Conservation (phyloP, 805 yeast genomes). For the Yamadazyma olivae region DNA sequence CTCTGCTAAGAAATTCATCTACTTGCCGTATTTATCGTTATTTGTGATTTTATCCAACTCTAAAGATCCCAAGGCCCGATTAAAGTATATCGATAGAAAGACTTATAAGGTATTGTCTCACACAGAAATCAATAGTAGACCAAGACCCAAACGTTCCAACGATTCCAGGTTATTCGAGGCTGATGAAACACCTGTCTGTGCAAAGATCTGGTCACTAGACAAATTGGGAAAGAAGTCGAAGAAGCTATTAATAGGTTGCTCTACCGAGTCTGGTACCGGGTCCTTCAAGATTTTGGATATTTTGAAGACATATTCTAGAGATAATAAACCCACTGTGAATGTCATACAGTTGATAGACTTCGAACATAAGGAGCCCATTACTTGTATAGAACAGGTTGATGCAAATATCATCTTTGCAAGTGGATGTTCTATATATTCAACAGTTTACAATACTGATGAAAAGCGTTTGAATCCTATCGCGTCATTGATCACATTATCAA, state of each 20-base stretch:
- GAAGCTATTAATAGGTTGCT: conserved; percentile 24
- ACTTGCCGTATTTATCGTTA: conserved; percentile 22
- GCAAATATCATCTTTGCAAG: conserved; percentile 31
- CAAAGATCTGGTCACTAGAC: conserved; percentile 33
- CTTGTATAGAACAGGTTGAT: conserved; percentile 31
- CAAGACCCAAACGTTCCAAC: conserved; percentile 21
- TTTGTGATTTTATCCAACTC: conserved; percentile 32
- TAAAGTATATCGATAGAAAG: conserved; percentile 34
- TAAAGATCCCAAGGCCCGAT: conserved; percentile 20
- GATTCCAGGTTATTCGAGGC: conserved; percentile 7
- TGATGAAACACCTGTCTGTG: conserved; percentile 29
- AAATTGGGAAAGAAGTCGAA: conserved; percentile 30
- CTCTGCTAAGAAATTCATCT: conserved; percentile 29
- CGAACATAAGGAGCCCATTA: conserved; percentile 29
- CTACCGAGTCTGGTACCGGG: conserved; percentile 17
- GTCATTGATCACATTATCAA: conserved; percentile 23
- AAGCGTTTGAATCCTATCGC: conserved; percentile 28
- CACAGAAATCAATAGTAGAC: conserved; percentile 18
- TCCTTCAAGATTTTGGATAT: conserved; percentile 35
- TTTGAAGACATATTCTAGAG: conserved; percentile 15
- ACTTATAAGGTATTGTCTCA: conserved; percentile 20
- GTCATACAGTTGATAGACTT: conserved; percentile 32
- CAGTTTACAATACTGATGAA: conserved; percentile 30
- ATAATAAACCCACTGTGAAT: conserved; percentile 13
- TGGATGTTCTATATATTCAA: conserved; percentile 25